Percentiles rank a stretch among this genome's conserved stretches.
phyloP scores from a whole-genome alignment of 805 yeast species.

The Debaryomyces castellii region DNA sequence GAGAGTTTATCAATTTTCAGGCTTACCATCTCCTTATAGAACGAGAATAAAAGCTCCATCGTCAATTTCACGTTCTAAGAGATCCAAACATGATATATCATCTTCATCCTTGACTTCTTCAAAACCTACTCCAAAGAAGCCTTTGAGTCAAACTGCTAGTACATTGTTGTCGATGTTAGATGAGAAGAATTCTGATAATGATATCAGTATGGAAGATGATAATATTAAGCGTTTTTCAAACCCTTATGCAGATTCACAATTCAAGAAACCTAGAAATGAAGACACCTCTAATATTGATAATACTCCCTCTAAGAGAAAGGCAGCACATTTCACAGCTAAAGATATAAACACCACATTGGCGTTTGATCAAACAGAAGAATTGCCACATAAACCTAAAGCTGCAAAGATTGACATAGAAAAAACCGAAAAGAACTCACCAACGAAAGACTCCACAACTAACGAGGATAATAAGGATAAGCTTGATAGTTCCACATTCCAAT shows the following conservation, averaged over 20 bases:
- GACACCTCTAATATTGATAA: not conserved
- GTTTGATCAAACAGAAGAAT: constrained; percentile 29
- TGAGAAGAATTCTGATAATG: constrained; percentile 14
- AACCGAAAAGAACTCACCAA: not conserved
- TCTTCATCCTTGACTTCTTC: not conserved
- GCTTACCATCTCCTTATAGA: constrained; percentile 44
- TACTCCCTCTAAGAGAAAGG: constrained; percentile 7
- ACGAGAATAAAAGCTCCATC: constrained; percentile 39
- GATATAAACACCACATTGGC: constrained; percentile 37
- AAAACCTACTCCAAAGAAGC: constrained; percentile 10
- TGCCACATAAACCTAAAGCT: constrained; percentile 9
- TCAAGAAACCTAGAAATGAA: constrained; percentile 9
- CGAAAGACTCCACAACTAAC: not conserved
- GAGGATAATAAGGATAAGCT: not conserved
- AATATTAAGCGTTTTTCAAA: constrained; percentile 17
- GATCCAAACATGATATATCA: not conserved
- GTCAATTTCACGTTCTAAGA: constrained; percentile 10
- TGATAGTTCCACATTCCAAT: not conserved
- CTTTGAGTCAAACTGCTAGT: constrained; percentile 36
- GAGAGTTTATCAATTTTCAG: constrained; percentile 46
- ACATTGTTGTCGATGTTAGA: constrained; percentile 39
- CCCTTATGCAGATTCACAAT: constrained; percentile 15
- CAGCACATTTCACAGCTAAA: constrained; percentile 25
- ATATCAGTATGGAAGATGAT: constrained; percentile 2
- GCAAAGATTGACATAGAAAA: not conserved